Percentiles rank a stretch among this genome's conserved stretches.
These are phyloP conservation scores for Hymenoscyphus fructigenus DNA, from an alignment of 2,329 filamentous ascomycete species.

Conservation along the genomic window DNA sequence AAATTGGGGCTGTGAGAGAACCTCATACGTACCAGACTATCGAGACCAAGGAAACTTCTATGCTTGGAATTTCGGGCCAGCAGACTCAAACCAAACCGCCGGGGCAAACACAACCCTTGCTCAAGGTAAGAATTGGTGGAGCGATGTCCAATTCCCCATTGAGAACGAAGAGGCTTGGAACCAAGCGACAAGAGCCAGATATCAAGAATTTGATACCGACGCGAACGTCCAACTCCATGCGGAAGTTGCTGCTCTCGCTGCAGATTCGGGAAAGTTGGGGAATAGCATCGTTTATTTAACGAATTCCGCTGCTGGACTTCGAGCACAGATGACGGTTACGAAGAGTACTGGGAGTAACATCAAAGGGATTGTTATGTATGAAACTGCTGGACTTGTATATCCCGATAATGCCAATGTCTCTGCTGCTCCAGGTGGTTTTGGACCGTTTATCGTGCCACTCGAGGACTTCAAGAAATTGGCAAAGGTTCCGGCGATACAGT, in stretches of 20 bases:
- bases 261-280: conserved; percentile 18
- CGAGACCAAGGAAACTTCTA: conserved; percentile 16
- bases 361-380: conserved; percentile 19
- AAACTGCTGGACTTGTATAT: conserved; percentile 18
- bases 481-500: conserved; percentile 16
- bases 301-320: conserved; percentile 16
- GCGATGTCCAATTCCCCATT: conserved; percentile 15
- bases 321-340: conserved; percentile 13
- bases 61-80: conserved; percentile 19
- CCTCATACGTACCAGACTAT: conserved; percentile 12
- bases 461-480: conserved; percentile 21
- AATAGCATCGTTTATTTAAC: conserved; percentile 18
- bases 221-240: conserved; percentile 16
- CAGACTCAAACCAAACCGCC: neutral
- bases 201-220: conserved; percentile 18
- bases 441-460: conserved; percentile 14
- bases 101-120: neutral
- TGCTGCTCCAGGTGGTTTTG: neutral
- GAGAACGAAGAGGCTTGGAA: conserved; percentile 13
- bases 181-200: conserved; percentile 14
- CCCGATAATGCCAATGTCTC: conserved; percentile 14
- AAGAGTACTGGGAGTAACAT: conserved; percentile 17
- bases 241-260: conserved; percentile 15
- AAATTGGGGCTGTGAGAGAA: conserved; percentile 15
- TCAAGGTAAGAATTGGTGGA: conserved; percentile 15